These are phyloP conservation scores for Harrya chromipes DNA, from an alignment of 768 basidiomycete genomes.

Conservation along the genomic window DNA sequence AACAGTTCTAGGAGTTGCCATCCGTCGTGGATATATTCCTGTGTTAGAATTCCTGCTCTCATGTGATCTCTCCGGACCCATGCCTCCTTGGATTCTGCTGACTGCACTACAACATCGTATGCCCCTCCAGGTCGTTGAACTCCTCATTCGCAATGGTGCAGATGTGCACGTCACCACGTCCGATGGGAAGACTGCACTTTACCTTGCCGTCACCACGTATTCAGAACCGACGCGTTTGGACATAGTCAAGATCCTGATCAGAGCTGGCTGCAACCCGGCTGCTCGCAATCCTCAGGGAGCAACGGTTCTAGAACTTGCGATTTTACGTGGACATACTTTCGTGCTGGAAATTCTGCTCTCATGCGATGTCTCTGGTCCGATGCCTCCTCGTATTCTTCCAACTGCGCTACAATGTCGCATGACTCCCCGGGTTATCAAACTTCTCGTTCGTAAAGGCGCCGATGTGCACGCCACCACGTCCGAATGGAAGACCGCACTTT, in stretches of 20 bases:
- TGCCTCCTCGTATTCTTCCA: background rate
- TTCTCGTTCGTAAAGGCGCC: background rate
- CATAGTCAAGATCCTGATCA: background rate
- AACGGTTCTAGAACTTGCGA: background rate
- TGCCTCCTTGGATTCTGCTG: background rate
- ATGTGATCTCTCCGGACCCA: background rate
- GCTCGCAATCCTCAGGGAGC: background rate
- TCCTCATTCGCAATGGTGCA: background rate
- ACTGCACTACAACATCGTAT: background rate
- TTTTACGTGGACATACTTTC: background rate
- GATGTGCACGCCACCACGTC: background rate
- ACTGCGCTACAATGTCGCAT: background rate
- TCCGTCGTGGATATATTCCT: background rate
- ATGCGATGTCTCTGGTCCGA: background rate
- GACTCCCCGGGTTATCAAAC: background rate
- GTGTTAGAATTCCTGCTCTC: background rate
- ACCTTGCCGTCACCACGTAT: background rate
- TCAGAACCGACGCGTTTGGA: background rate
- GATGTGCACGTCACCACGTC: background rate
- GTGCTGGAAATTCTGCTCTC: background rate
- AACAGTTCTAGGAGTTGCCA: background rate
- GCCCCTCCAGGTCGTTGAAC: background rate
- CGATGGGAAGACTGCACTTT: background rate
- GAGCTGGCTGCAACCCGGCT: background rate
- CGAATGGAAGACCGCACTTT: background rate